A percentile compares a stretch with the other conserved stretches of the same genome.
Evolutionary conservation across 1,284 basidiomycete species (phyloP).

Genomic region (Tetrapyrgos nigripes): DNA sequence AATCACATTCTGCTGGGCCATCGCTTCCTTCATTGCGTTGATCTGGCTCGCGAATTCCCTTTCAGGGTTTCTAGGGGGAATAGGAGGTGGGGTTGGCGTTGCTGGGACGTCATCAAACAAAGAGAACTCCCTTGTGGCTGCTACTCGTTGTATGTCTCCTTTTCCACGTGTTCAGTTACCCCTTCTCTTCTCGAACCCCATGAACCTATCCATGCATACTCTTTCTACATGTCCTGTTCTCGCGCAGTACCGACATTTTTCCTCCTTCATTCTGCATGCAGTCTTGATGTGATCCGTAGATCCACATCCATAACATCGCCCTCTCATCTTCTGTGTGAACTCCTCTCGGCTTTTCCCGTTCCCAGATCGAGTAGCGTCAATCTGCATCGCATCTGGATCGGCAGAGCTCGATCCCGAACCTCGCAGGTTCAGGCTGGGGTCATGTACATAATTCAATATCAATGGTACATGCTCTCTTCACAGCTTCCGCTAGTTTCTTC

Average conservation of each 20-base stretch:
- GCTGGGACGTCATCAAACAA: too few relatives aligned
- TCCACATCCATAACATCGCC: not conserved
- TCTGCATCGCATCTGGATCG: not conserved
- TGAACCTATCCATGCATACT: too few relatives aligned
- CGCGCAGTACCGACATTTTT: not conserved
- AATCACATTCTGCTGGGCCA: too few relatives aligned
- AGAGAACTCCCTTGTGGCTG: too few relatives aligned
- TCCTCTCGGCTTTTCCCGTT: not conserved
- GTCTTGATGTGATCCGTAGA: not conserved
- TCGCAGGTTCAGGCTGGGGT: not conserved
- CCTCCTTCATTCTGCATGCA: not conserved
- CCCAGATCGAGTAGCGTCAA: not conserved
- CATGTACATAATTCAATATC: not conserved
- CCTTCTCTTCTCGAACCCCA: too few relatives aligned
- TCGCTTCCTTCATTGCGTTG: too few relatives aligned
- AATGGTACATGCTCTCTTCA: not conserved
- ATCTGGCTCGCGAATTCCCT: too few relatives aligned
- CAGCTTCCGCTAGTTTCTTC: not conserved
- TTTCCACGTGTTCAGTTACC: too few relatives aligned
- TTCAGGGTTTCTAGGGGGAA: too few relatives aligned
- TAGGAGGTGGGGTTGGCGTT: too few relatives aligned
- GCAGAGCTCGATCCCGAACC: not conserved
- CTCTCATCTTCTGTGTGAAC: not conserved
- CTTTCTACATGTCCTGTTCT: not conserved
- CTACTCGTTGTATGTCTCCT: too few relatives aligned